Evolutionary conservation across 208 protist genomes (phyloP), one percentile per base, ranked within the genome.

Genomic region (Leishmania amazonensis): DNA sequence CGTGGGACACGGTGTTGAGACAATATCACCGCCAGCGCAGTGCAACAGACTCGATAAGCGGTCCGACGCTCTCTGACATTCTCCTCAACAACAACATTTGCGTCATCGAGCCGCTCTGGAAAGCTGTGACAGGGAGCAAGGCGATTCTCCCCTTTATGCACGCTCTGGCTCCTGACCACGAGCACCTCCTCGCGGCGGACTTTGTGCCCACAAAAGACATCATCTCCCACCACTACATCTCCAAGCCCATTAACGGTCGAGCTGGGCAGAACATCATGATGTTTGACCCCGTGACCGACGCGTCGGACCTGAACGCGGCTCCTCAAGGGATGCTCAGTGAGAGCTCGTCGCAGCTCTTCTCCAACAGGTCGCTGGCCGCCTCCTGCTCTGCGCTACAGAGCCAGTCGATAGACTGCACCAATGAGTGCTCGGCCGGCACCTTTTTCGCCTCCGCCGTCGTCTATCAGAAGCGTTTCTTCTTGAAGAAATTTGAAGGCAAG

Each of bases 71-170:
- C 28, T 90, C 91, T 54, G 90, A 93, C 80, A 90, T 97, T 65
- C 78, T 97, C 28, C 86, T 97, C 45, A 95, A 95, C 84, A 87
- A 91, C 79, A 70, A 88, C 79, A 90, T 97, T 64, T 81, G 80
- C 58, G 91, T 94, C 31, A 78, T 97, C 49, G 93, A 97, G 83
- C 92, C 94, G 62, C 79, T 95, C 72, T 97, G 92, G 90, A 97
- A 95, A 81, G 84, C 88, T 64, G 79, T 96, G 40, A 94, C 91
- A 2, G 91, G 92, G 1, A 96, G 91, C 85, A 97, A 94, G 78
- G 91, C 90, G 38, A 89, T 95, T 42, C 80, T 97, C 49, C 90
- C 92, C 19, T 94, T 93, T 74, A 95, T 96, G 88, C 85, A 95
- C 78, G 81, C 83, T 60, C 71, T 91, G 24, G 88, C 90, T 15